Base-by-base conservation (phyloP, 2,329 filamentous ascomycete genomes). In the Leptographium procerum region DNA sequence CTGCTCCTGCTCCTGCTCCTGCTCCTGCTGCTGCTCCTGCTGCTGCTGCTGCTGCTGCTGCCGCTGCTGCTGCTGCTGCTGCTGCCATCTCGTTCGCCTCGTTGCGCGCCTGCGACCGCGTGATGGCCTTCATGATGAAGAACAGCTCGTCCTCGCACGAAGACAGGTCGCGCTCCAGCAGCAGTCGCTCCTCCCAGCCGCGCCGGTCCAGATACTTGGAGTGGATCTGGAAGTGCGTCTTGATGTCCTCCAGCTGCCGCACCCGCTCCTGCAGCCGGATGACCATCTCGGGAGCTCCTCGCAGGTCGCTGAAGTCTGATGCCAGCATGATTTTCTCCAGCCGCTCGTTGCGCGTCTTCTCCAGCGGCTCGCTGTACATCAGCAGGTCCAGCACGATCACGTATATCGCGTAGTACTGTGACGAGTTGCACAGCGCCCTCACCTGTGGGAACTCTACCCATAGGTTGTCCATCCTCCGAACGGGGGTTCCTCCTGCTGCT, bases 111-210 rank as follows among this genome's bases (percentile, higher is more conserved):
- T 99, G 94, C 6, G 92, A 95, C 3, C 91, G 95, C 1, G 94
- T 99, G 69, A 99, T 99, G 45, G 94, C 95, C 67, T 99, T 97
- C 94, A 99, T 97, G 77, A 99, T 88, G 74, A 99, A 99, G 78
- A 99, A 99, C 10, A 99, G 74, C 71, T 99, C 95, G 66, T 99
- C 94, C 70, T 97, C 94, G 67, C 90, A 96, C 24, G 84, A 84
- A 11, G 89, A 83, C 55, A 99, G 76, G 68, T 99, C 94, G 56
- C 88, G 86, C 68, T 99, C 94, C 50, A 99, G 80, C n/a, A 86
- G 75, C 60, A 96, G 78, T 36, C 91, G 84, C 68, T 97, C 92
- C 68, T 94, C 85, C 91, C 92, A 97, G 16, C 91, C 91, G 67
- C 88, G 84, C 66, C 86, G 85, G 70, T 97, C 92, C 29, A 99